Evolutionary conservation across 768 basidiomycete species (phyloP).

Genomic region (Tylopilus plumbeoviolaceoides): DNA sequence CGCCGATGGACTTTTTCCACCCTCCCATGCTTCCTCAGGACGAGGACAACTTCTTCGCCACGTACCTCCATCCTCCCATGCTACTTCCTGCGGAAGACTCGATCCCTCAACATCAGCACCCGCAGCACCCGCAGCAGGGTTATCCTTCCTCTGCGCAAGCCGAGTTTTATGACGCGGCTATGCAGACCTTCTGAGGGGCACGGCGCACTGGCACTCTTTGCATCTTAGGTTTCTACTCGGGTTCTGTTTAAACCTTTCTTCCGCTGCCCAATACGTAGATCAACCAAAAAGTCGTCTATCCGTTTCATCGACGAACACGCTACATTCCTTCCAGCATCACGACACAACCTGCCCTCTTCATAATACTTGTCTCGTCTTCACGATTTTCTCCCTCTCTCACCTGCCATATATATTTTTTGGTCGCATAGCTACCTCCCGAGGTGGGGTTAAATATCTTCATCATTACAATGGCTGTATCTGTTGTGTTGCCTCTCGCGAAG

Average conservation of each 20-base stretch:
- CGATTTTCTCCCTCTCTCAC: slow-evolving; percentile 14
- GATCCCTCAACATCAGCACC: slow-evolving; percentile 19
- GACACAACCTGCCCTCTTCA: neutral
- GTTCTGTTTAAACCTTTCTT: neutral
- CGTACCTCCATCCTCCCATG: slow-evolving; percentile 57
- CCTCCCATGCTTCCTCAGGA: slow-evolving; percentile 58
- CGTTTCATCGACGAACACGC: slow-evolving; percentile 2
- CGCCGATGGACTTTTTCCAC: slow-evolving; percentile 71
- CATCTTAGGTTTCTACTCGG: slow-evolving; percentile 7
- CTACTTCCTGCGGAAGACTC: slow-evolving; percentile 39
- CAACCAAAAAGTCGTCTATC: slow-evolving; percentile 10
- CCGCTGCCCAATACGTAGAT: slow-evolving; percentile 17
- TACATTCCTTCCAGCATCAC: slow-evolving; percentile 2
- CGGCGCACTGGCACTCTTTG: neutral
- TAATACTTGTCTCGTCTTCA: neutral
- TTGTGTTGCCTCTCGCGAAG: slow-evolving; percentile 38
- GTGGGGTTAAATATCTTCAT: slow-evolving; percentile 5
- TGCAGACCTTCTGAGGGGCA: slow-evolving; percentile 31
- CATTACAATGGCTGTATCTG: slow-evolving; percentile 23
- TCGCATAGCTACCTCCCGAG: slow-evolving; percentile 18
- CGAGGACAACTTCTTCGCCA: slow-evolving; percentile 56
- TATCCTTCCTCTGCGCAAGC: slow-evolving; percentile 17
- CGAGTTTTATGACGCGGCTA: slow-evolving; percentile 35
- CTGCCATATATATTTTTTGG: slow-evolving; percentile 30
- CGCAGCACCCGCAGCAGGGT: slow-evolving; percentile 19